phyloP scores from a whole-genome alignment of 352 stramenopile genomes.

The Hyaloperonospora arabidopsidis region DNA sequence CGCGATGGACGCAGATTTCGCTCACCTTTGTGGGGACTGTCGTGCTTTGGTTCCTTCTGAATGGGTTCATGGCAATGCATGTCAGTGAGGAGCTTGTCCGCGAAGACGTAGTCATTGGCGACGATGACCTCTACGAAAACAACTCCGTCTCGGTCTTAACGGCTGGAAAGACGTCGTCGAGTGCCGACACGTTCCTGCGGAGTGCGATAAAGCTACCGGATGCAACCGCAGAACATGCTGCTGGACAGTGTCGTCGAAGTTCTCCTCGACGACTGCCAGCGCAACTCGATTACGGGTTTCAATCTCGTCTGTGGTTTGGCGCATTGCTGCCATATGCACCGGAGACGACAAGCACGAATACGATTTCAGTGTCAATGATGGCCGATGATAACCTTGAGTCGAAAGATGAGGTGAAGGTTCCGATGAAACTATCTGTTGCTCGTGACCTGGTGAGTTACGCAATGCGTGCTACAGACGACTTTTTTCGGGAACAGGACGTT shows the following conservation, averaged over 20 bases:
- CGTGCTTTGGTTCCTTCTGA: slow-evolving; percentile 59
- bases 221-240: slow-evolving; percentile 18
- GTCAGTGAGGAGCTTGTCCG: slow-evolving; percentile 30
- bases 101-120: slow-evolving; percentile 22
- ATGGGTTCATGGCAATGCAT: slow-evolving; percentile 49
- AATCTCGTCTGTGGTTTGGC: slow-evolving; percentile 38
- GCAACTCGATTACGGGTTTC: slow-evolving; percentile 45
- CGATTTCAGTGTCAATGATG: slow-evolving; percentile 19
- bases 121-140: slow-evolving; percentile 25
- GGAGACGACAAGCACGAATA: slow-evolving; percentile 17
- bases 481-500: slow-evolving; percentile 30
- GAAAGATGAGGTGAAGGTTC: slow-evolving; percentile 14
- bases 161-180: slow-evolving; percentile 11
- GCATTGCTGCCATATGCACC: slow-evolving; percentile 28
- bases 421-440: slow-evolving; percentile 23
- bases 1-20: slow-evolving; percentile 16
- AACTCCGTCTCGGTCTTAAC: not conserved
- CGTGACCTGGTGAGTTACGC: slow-evolving; percentile 24
- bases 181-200: slow-evolving; percentile 34
- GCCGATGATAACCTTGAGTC: not conserved
- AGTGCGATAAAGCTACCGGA: slow-evolving; percentile 25
- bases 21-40: slow-evolving; percentile 30
- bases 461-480: slow-evolving; percentile 36
- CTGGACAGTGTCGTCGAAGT: slow-evolving; percentile 25
- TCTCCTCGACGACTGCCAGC: slow-evolving; percentile 41